Conservation (phyloP, 192 early-diverging fungal species). For the Coemansia aciculifera region DNA sequence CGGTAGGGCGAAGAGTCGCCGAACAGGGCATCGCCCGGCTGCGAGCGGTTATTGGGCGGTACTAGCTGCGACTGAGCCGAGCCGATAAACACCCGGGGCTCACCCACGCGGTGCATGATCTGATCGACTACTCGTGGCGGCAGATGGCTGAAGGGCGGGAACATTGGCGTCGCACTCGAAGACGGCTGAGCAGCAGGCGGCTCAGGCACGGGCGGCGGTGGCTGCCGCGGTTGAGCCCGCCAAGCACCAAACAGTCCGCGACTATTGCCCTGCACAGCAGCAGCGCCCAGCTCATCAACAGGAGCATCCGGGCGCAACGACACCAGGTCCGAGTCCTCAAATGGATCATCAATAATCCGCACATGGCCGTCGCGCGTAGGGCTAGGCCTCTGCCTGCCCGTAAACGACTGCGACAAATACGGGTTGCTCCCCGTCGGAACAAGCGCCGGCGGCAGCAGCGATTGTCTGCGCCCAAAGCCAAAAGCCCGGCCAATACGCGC, state of each 20-base stretch:
- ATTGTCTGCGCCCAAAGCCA: background rate
- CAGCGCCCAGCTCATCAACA: background rate
- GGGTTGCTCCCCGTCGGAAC: background rate
- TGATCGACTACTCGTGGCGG: constrained; percentile 37
- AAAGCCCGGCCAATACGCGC: background rate
- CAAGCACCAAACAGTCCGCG: background rate
- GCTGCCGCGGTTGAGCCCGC: background rate
- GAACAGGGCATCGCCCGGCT: constrained; percentile 9
- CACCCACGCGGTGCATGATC: constrained; percentile 50
- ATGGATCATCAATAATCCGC: background rate
- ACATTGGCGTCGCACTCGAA: constrained; percentile 34
- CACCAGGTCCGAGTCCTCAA: background rate
- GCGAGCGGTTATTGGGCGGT: constrained; percentile 16
- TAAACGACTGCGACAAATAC: background rate
- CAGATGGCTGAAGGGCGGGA: constrained; percentile 57
- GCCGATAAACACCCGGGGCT: constrained; percentile 51
- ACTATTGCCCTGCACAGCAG: background rate
- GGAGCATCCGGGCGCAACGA: background rate
- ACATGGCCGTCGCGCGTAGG: constrained; percentile 5
- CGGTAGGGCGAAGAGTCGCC: constrained; percentile 42
- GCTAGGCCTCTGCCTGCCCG: background rate
- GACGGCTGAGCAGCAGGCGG: background rate
- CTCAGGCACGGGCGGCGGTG: background rate
- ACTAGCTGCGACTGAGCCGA: constrained; percentile 37
- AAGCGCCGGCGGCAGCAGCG: background rate